These are phyloP conservation scores for Priceomyces castillae DNA, from an alignment of 805 yeast species.

Conservation along the genomic window DNA sequence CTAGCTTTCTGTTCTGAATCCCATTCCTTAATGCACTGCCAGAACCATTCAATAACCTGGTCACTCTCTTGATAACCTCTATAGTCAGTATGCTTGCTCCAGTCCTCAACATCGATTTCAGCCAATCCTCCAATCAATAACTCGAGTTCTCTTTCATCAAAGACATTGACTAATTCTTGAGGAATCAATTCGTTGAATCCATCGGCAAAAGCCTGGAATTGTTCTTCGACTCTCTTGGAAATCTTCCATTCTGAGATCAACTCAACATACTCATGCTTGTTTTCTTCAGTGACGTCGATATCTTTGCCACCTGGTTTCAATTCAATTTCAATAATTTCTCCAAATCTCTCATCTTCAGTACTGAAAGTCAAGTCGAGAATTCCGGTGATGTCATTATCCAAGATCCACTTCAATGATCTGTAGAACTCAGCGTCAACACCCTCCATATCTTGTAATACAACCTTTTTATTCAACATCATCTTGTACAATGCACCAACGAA, in stretches of 20 bases:
- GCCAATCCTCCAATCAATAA: constrained; percentile 96
- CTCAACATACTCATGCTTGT: constrained; percentile 93
- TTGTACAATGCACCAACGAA: constrained; percentile 97
- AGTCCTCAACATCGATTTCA: constrained; percentile 96
- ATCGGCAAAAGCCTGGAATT: constrained; percentile 92
- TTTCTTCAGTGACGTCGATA: constrained; percentile 90
- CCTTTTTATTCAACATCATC: constrained; percentile 95
- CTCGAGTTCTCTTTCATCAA: constrained; percentile 97
- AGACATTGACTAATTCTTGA: constrained; percentile 92
- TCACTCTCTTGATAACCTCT: constrained; percentile 96
- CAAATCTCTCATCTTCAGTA: constrained; percentile 90
- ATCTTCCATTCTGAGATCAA: constrained; percentile 95
- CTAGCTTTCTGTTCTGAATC: constrained; percentile 96
- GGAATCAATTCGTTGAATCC: constrained; percentile 98
- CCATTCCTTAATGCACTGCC: constrained; percentile 92
- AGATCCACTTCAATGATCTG: constrained; percentile 91
- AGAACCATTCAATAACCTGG: constrained; percentile 98
- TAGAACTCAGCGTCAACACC: constrained; percentile 98
- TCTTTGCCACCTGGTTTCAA: constrained; percentile 85
- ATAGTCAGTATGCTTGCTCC: constrained; percentile 99
- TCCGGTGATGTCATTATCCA: constrained; percentile 86
- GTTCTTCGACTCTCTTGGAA: constrained; percentile 88
- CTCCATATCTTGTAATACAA: constrained; percentile 94
- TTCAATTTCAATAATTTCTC: constrained; percentile 86
- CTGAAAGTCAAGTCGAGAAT: constrained; percentile 85